These are phyloP conservation scores for Metschnikowia kofuensis DNA, from an alignment of 805 yeast genomes.

Conservation along the genomic window DNA sequence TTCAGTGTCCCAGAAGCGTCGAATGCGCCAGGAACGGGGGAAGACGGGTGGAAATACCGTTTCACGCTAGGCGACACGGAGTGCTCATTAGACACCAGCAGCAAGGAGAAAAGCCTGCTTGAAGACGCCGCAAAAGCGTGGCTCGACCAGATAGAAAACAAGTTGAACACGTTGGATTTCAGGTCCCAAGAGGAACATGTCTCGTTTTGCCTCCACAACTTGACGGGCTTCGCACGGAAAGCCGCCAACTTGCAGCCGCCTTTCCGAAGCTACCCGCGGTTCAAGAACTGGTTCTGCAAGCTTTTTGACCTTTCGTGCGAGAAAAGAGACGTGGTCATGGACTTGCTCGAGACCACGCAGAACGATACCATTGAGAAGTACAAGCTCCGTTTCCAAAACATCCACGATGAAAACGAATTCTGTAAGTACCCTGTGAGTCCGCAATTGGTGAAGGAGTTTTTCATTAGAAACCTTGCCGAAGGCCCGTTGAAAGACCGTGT, in stretches of 20 bases:
- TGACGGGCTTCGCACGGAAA: conserved; percentile 2
- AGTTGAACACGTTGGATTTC: not conserved
- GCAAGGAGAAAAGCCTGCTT: conserved; percentile 4
- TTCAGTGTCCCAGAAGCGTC: not conserved
- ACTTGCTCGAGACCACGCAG: conserved; percentile 4
- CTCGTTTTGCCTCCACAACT: conserved; percentile 6
- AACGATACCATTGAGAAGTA: conserved; percentile 1
- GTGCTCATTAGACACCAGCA: conserved; percentile 4
- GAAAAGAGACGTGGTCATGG: conserved; percentile 5
- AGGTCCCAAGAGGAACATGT: conserved; percentile 7
- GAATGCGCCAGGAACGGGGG: not conserved
- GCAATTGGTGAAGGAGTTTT: conserved; percentile 7
- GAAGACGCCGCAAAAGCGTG: conserved; percentile 2
- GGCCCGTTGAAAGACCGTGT: not conserved
- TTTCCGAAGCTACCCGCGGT: conserved; percentile 6
- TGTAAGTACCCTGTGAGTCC: conserved; percentile 9
- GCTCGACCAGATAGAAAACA: conserved; percentile 2
- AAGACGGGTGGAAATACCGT: conserved; percentile 7
- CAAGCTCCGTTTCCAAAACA: conserved; percentile 4
- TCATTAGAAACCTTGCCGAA: conserved; percentile 7
- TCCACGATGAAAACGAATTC: conserved; percentile 8
- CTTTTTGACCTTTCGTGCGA: conserved; percentile 3
- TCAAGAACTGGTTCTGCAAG: conserved; percentile 5
- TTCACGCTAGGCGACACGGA: conserved; percentile 8
- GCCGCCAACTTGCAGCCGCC: conserved; percentile 8